A percentile compares a stretch with the other conserved stretches of the same genome.
Evolutionary conservation across 768 basidiomycete genomes (phyloP).

Genomic region (Leccinum truebloodii): DNA sequence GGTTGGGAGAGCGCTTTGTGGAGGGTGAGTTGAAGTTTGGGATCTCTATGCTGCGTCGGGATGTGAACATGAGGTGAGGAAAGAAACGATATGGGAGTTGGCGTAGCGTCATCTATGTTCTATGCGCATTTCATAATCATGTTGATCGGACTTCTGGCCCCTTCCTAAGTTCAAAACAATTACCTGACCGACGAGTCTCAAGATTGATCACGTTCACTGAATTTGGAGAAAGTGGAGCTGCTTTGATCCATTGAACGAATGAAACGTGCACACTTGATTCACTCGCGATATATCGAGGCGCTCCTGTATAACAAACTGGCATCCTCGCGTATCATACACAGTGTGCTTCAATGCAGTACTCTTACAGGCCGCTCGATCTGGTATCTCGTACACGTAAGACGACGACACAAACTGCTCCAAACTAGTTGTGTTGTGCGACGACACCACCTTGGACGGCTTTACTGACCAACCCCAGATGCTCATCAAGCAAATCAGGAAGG

Average conservation of each 20-base stretch:
- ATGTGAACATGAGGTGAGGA: slow-evolving; percentile 35
- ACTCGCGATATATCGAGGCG: too few species aligned
- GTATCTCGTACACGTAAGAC: too few species aligned
- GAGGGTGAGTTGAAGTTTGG: slow-evolving; percentile 37
- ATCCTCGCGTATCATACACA: neutral
- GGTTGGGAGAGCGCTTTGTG: slow-evolving; percentile 32
- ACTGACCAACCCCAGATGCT: slow-evolving; percentile 4
- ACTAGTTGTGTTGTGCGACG: neutral
- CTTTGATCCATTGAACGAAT: too few species aligned
- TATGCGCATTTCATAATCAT: neutral
- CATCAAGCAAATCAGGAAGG: slow-evolving; percentile 8
- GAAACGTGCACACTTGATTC: too few species aligned
- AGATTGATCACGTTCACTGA: too few species aligned
- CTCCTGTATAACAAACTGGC: too few species aligned
- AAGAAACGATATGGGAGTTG: too few species aligned
- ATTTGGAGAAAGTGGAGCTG: too few species aligned
- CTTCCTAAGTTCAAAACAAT: too few species aligned
- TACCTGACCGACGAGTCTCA: too few species aligned
- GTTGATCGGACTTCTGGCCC: too few species aligned
- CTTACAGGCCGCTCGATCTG: neutral
- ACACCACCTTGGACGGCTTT: slow-evolving; percentile 1
- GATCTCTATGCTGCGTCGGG: slow-evolving; percentile 44
- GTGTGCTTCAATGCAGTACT: neutral
- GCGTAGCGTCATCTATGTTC: neutral
- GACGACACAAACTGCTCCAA: too few species aligned